Evolutionary conservation across 2,329 filamentous ascomycete genomes (phyloP).

Genomic region (Ophiosphaerella herpotricha): DNA sequence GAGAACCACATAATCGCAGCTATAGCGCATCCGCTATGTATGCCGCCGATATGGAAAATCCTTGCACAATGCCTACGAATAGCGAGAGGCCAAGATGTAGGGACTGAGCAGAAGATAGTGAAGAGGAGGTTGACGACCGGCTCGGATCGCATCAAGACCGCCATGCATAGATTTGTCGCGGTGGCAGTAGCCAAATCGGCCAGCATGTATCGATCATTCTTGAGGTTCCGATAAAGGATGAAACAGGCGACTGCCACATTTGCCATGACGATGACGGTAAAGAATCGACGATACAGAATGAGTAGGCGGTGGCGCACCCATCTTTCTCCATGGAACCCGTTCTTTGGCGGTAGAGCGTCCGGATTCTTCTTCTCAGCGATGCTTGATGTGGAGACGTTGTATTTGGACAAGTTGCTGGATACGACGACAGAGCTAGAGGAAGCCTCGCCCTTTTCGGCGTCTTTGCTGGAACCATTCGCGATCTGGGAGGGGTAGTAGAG

Average conservation of each 20-base stretch:
- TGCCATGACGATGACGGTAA: slow-evolving; percentile 32
- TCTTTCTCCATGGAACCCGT: slow-evolving; percentile 27
- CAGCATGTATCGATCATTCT: slow-evolving; percentile 24
- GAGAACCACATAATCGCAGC: slow-evolving; percentile 50
- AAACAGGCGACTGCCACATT: slow-evolving; percentile 34
- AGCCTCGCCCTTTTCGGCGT: slow-evolving; percentile 13
- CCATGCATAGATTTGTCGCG: slow-evolving; percentile 42
- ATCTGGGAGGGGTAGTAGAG: not conserved
- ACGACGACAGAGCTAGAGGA: slow-evolving; percentile 1
- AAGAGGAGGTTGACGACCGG: slow-evolving; percentile 45
- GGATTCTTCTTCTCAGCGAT: slow-evolving; percentile 12
- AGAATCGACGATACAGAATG: slow-evolving; percentile 39
- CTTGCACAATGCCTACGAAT: slow-evolving; percentile 41
- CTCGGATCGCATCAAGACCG: slow-evolving; percentile 43
- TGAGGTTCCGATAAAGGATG: slow-evolving; percentile 28
- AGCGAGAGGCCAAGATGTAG: slow-evolving; percentile 32
- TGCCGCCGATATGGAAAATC: slow-evolving; percentile 44
- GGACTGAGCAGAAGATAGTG: slow-evolving; percentile 40
- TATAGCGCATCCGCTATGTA: slow-evolving; percentile 44
- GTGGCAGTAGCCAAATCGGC: slow-evolving; percentile 41
- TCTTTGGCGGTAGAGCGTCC: slow-evolving; percentile 27
- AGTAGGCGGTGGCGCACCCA: slow-evolving; percentile 40
- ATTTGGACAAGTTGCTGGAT: slow-evolving; percentile 16
- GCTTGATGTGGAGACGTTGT: not conserved
- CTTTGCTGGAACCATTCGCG: not conserved